A percentile compares a stretch with the other conserved stretches of the same genome.
These are phyloP conservation scores for Podospora pseudopauciseta DNA, from an alignment of 495 filamentous ascomycete genomes.

Conservation along the genomic window DNA sequence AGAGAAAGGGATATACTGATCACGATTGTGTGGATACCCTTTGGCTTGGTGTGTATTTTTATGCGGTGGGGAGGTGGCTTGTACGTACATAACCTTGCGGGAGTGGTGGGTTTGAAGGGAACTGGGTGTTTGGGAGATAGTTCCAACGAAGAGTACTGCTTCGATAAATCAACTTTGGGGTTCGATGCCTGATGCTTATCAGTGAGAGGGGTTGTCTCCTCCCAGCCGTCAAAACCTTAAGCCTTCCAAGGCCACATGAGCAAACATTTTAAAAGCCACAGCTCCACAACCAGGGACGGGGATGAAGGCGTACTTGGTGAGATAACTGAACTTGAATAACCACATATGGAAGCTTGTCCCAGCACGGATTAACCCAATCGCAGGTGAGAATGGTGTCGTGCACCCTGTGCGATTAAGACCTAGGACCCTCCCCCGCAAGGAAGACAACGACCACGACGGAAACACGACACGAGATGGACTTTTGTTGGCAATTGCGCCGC, in stretches of 20 bases:
- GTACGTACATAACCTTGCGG: background rate
- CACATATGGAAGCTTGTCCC: background rate
- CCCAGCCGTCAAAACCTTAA: too few relatives aligned
- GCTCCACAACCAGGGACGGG: background rate
- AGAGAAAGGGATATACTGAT: background rate
- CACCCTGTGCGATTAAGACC: background rate
- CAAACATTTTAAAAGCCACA: background rate
- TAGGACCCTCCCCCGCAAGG: background rate
- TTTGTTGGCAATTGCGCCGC: background rate
- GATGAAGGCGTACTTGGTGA: background rate
- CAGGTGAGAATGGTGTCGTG: background rate
- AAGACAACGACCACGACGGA: background rate
- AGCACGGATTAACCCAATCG: too few relatives aligned
- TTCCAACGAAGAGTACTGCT: background rate
- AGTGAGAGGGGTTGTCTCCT: background rate
- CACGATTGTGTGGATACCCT: background rate
- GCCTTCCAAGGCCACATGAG: too few relatives aligned
- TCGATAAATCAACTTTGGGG: background rate
- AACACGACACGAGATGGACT: background rate
- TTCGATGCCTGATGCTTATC: background rate
- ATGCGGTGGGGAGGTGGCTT: background rate
- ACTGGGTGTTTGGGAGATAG: background rate
- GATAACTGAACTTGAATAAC: background rate
- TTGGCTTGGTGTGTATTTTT: background rate
- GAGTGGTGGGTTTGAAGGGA: background rate